Evolutionary conservation across 2,329 filamentous ascomycete species (phyloP).

Genomic region (Lachnellula subtilissima): DNA sequence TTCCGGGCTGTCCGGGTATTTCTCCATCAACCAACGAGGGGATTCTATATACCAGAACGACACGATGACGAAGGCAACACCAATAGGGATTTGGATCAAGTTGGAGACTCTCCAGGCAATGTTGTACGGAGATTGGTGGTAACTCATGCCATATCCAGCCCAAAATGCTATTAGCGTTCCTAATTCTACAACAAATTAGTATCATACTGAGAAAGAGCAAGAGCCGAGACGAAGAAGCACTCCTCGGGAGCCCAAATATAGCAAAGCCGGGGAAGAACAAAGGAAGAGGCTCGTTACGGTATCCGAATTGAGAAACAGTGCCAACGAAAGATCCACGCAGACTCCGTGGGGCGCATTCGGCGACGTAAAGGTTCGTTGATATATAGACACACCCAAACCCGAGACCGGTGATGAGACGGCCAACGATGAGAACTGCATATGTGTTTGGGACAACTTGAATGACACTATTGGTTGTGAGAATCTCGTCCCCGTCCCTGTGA

Average conservation of each 20-base stretch:
- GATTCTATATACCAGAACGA: constrained; percentile 59
- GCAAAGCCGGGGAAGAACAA: no score
- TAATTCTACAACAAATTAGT: constrained; percentile 22
- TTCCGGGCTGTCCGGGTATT: constrained; percentile 55
- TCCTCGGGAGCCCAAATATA: no score
- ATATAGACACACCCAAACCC: constrained; percentile 41
- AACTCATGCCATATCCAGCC: constrained; percentile 41
- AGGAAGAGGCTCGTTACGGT: constrained; percentile 17
- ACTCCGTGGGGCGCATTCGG: constrained; percentile 37
- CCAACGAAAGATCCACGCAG: constrained; percentile 39
- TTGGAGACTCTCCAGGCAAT: constrained; percentile 41
- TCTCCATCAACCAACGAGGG: constrained; percentile 59
- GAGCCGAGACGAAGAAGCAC: no score
- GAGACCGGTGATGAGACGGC: constrained; percentile 37
- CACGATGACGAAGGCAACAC: constrained; percentile 50
- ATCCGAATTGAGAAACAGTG: constrained; percentile 38
- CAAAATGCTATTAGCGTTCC: constrained; percentile 42
- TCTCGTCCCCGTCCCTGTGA: not conserved
- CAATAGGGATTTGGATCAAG: constrained; percentile 38
- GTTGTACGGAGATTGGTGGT: constrained; percentile 37
- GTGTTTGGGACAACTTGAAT: constrained; percentile 39
- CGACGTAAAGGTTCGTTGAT: constrained; percentile 39
- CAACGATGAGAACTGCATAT: constrained; percentile 37
- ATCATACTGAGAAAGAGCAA: no score
- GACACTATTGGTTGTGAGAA: constrained; percentile 23